These are phyloP conservation scores for Clitoria ternatea DNA, from an alignment of 306 rosid genomes.

Conservation along the genomic window DNA sequence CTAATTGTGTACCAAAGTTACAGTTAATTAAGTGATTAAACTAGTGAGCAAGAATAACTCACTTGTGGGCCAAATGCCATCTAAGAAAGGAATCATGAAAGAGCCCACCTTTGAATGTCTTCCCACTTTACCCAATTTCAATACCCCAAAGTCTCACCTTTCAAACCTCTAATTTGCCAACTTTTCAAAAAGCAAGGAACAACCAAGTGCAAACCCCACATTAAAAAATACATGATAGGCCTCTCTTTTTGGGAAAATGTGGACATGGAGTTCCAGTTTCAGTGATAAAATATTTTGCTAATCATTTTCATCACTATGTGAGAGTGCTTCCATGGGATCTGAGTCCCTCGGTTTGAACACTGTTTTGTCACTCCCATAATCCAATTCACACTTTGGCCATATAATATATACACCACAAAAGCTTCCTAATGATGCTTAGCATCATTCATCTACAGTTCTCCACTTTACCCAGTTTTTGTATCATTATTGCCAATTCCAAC, in stretches of 20 bases:
- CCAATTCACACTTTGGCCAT: not conserved
- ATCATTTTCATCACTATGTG: constrained; percentile 63
- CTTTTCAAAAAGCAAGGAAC: constrained; percentile 69
- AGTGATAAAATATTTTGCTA: constrained; percentile 46
- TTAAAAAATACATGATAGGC: constrained; percentile 11
- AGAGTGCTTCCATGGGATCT: constrained; percentile 46
- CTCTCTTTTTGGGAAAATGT: constrained; percentile 51
- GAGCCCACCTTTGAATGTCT: constrained; percentile 53
- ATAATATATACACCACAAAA: constrained; percentile 22
- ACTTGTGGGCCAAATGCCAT: constrained; percentile 39
- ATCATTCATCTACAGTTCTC: constrained; percentile 29
- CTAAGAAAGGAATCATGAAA: constrained; percentile 47
- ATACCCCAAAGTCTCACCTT: constrained; percentile 49
- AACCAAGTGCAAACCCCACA: constrained; percentile 40
- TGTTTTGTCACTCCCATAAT: constrained; percentile 30
- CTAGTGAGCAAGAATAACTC: not conserved
- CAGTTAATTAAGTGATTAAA: constrained; percentile 27
- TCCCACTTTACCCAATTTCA: constrained; percentile 74
- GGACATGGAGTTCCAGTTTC: constrained; percentile 36
- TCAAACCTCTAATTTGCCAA: constrained; percentile 58
- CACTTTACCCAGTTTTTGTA: constrained; percentile 20
- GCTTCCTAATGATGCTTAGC: constrained; percentile 26
- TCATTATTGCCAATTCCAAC: not conserved
- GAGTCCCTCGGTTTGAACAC: constrained; percentile 44
- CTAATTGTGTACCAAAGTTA: too few relatives aligned